Conservation (phyloP, 2,329 filamentous ascomycete species). For the Apiospora saccharicola region DNA sequence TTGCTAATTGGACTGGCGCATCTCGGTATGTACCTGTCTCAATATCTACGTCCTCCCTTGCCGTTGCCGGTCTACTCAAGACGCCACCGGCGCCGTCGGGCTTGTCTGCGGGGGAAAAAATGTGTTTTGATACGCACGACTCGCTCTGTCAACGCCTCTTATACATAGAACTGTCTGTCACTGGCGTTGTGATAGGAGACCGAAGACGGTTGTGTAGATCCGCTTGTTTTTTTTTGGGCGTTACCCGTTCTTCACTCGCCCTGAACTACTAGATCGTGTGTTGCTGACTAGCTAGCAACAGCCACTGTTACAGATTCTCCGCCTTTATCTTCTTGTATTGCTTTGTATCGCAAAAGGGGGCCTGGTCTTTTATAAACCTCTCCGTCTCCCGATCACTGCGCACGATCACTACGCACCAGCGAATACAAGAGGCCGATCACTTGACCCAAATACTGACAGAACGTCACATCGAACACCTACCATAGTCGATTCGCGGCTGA, state of each 20-base stretch:
- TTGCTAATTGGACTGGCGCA: neutral
- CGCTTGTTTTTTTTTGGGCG: conserved; percentile 15
- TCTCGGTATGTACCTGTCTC: conserved; percentile 9
- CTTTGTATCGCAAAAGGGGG: conserved; percentile 10
- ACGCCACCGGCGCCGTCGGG: conserved; percentile 12
- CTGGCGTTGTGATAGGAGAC: neutral
- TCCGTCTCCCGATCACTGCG: neutral
- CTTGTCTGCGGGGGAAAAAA: conserved; percentile 12
- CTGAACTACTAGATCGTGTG: neutral
- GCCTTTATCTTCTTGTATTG: neutral
- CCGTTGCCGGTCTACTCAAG: neutral
- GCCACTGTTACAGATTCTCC: conserved; percentile 12
- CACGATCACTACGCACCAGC: neutral
- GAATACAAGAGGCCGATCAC: neutral
- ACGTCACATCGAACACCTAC: neutral
- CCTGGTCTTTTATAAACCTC: neutral
- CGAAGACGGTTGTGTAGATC: conserved; percentile 1
- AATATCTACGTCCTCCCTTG: neutral
- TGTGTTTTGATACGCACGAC: conserved; percentile 11
- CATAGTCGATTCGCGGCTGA: neutral
- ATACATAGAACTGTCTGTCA: neutral
- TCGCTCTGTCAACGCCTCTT: neutral
- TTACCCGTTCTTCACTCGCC: neutral
- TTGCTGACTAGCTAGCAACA: conserved; percentile 15
- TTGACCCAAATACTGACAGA: neutral